phyloP scores from a whole-genome alignment of 176 grass and related monocot genomes.

The Oryza nivara region DNA sequence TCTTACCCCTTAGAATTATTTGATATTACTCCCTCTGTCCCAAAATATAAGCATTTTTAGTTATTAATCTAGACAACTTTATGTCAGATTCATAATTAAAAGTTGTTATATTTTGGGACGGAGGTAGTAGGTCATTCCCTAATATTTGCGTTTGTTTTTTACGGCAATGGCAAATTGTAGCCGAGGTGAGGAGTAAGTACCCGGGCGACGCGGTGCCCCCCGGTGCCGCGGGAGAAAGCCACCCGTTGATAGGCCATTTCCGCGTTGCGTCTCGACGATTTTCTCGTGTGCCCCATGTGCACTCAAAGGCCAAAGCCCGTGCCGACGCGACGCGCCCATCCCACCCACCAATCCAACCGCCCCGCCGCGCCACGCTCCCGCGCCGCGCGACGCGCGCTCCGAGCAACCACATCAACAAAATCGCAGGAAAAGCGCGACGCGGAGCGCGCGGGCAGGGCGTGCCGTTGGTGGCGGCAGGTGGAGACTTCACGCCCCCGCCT shows the following conservation, averaged over 20 bases:
- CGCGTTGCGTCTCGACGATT: neutral
- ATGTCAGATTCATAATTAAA: too few relatives aligned
- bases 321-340: constrained; percentile 32
- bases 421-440: neutral
- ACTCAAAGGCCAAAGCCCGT: neutral
- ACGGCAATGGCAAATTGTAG: too few relatives aligned
- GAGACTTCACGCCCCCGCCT: constrained; percentile 46
- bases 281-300: constrained; percentile 17
- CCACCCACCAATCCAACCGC: constrained; percentile 39
- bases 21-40: too few relatives aligned
- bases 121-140: too few relatives aligned
- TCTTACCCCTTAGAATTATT: too few relatives aligned
- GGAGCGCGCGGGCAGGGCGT: neutral
- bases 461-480: constrained; percentile 47
- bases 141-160: too few relatives aligned
- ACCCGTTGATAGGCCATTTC: neutral
- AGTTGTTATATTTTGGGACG: too few relatives aligned
- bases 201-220: too few relatives aligned
- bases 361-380: neutral
- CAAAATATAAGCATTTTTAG: too few relatives aligned
- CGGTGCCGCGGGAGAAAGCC: too few relatives aligned
- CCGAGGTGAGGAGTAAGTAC: too few relatives aligned
- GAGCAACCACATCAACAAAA: neutral
- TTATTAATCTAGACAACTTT: too few relatives aligned
- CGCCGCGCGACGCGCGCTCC: constrained; percentile 25